Conservation (phyloP, 331 rosid genomes). For the Ulmus americana region DNA sequence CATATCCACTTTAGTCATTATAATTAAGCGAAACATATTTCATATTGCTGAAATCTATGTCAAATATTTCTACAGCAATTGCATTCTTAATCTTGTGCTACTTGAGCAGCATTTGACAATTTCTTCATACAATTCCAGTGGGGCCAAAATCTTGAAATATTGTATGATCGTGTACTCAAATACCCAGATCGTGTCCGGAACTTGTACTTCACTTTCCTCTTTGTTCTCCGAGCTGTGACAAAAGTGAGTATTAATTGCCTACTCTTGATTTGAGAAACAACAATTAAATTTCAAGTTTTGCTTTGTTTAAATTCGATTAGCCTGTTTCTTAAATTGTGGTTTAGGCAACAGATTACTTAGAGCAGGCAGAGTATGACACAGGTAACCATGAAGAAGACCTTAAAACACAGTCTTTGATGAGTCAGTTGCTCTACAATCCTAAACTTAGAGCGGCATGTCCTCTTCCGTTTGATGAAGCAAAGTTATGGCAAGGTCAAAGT, state of each 20-base stretch:
- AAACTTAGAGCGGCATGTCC: slow-evolving; percentile 86
- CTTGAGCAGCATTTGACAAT: background rate
- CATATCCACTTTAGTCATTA: background rate
- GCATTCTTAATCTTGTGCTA: background rate
- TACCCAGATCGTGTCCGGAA: slow-evolving; percentile 79
- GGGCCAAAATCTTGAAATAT: slow-evolving; percentile 65
- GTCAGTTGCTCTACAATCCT: slow-evolving; percentile 61
- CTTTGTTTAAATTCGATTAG: too few species aligned
- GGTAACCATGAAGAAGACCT: slow-evolving; percentile 62
- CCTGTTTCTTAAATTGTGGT: background rate
- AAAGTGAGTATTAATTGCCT: slow-evolving; percentile 67
- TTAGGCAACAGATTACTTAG: slow-evolving; percentile 78
- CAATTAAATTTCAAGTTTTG: too few species aligned
- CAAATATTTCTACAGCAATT: background rate
- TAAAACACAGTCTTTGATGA: slow-evolving; percentile 62
- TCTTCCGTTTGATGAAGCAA: slow-evolving; percentile 86
- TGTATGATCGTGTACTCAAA: slow-evolving; percentile 66
- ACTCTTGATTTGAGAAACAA: too few species aligned
- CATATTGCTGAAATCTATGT: background rate
- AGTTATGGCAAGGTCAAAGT: slow-evolving; percentile 81
- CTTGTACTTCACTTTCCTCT: slow-evolving; percentile 78
- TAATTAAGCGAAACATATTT: background rate
- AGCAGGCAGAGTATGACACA: slow-evolving; percentile 83
- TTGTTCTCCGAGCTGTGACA: slow-evolving; percentile 82
- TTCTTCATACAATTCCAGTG: slow-evolving; percentile 44